Base-by-base conservation (phyloP, 345 rosid genomes). In the Eucalyptus pauciflora region DNA sequence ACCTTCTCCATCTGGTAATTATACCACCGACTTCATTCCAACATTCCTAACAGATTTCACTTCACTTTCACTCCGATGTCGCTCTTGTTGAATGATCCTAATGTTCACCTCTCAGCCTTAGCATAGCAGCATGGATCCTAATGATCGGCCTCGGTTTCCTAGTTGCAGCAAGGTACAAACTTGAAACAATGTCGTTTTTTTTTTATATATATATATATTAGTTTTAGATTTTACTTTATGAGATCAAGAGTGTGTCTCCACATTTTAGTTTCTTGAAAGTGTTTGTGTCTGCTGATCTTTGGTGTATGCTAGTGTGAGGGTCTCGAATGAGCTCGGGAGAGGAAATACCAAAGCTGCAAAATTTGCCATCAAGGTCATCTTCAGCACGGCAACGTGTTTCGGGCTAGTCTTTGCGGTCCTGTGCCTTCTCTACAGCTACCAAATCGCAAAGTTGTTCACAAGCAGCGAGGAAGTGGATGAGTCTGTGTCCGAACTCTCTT, bases 101-200 rank as follows among this genome's bases (percentile, higher is more conserved):
- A 41, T 24, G 48, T 51, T 24, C 51, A 10, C 51, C 49, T 85
- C 79, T 83, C 88, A 91, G 92, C 92, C 90, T 91, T n/a, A 91
- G 69, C 83, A 87, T 91, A 13, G 88, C 92, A 71, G 83, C 92
- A 85, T 89, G 90, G 86, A 89, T 89, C 22, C 88, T 91, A 49
- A 89, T 89, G 89, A 87, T 91, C 6, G 92, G 92, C 87, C 92
- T 91, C 10, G 91, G 91, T 54, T 91, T 89, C 89, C 88, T 89
- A 24, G 91, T 89, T 22, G 88, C 91, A 50, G 89, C 91, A 50
- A 91, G 91, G 91, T 89, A 85, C 10, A n/a, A 50, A 4, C 33
- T 29, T 15, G 83, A 71, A 37, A 71, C 14, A 7, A 14, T 18
- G 15, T 37, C 2, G 1, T 2, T 10, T 71, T 16, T 64, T 64